Evolutionary conservation across 2,329 filamentous ascomycete genomes (phyloP), one percentile per base, ranked within the genome.

Genomic region (Microsporum ferrugineum): DNA sequence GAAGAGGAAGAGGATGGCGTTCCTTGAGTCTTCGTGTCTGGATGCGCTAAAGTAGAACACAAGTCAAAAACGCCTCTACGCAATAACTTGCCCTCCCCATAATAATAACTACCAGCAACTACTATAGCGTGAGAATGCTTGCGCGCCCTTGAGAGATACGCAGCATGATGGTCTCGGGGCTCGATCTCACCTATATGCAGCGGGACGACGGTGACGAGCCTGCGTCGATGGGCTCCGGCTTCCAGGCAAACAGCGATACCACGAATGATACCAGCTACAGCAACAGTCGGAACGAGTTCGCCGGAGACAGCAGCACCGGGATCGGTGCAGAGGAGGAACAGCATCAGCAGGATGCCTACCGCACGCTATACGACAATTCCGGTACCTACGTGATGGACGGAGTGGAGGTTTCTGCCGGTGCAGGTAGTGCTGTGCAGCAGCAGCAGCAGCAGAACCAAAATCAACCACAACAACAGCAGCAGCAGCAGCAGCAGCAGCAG

Each of bases 281-380:
- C 34, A 57, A 27, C 55, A 57, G 39, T 17, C 55, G 39, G 10
- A 34, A 43, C 55, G 51, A 55, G 7, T 55, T 55, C 33, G 51
- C 51, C n/a, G 51, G 51, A 36, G 51, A 55, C 51, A 55, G 51
- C 51, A 55, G 56, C 36, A 41, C 56, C 2, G 56, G 56, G 5
- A 10, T 45, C 8, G 41, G 57, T 8, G 45, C 31, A 7, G 60
- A 59, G 17, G 47, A 49, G 29, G 59, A 41, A 41, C 34, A 51
- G 55, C 61, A 49, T 31, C 51, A 55, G 51, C 51, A 43, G 43
- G 41, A 59, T 49, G 57, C 33, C 34, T 49, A 61, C 39, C 33
- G 45, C 3, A 17, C 34, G 12, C 55, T 58, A 23, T 36, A 38
- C 43, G 12, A 41, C 41, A 51, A 29, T 7, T 29, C 45, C 27